Percentiles rank a stretch among this genome's conserved stretches.
phyloP scores from a whole-genome alignment of 306 rosid genomes.

The Abrus pulchellus region DNA sequence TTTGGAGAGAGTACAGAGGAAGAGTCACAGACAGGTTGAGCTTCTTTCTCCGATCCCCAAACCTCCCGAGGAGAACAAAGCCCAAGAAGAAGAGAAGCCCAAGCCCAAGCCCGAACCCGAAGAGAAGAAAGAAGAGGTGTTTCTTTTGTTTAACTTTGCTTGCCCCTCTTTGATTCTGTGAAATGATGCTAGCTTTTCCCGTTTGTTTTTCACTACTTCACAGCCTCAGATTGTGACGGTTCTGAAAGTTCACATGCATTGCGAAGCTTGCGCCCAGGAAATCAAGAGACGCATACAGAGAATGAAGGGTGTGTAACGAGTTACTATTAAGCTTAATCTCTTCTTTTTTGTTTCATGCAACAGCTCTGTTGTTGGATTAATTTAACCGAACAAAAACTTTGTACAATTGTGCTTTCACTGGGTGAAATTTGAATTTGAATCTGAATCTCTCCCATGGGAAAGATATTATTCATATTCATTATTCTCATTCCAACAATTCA shows the following conservation, averaged over 20 bases:
- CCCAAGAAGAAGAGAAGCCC: conserved; percentile 58
- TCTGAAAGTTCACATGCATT: conserved; percentile 90
- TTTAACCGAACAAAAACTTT: neutral
- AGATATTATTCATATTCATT: neutral
- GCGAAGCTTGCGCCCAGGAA: conserved; percentile 88
- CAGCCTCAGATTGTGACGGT: conserved; percentile 65
- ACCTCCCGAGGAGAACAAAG: conserved; percentile 66
- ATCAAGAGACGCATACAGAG: conserved; percentile 73
- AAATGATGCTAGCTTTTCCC: neutral
- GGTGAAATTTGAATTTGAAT: conserved; percentile 35
- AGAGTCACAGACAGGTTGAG: conserved; percentile 78
- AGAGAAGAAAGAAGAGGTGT: conserved; percentile 77
- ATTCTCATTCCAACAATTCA: neutral
- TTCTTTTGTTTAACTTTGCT: neutral
- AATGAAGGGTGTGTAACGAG: conserved; percentile 65
- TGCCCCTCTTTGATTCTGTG: neutral
- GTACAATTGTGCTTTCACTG: neutral
- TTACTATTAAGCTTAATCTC: neutral
- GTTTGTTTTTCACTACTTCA: neutral
- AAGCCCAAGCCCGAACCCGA: conserved; percentile 64
- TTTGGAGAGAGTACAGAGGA: conserved; percentile 78
- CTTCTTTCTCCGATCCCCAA: conserved; percentile 82
- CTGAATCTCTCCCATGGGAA: conserved; percentile 33
- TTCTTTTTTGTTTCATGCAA: neutral
- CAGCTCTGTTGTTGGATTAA: neutral